These are phyloP conservation scores for Stylonectria norvegica DNA, from an alignment of 2,329 filamentous ascomycete species.

Conservation along the genomic window DNA sequence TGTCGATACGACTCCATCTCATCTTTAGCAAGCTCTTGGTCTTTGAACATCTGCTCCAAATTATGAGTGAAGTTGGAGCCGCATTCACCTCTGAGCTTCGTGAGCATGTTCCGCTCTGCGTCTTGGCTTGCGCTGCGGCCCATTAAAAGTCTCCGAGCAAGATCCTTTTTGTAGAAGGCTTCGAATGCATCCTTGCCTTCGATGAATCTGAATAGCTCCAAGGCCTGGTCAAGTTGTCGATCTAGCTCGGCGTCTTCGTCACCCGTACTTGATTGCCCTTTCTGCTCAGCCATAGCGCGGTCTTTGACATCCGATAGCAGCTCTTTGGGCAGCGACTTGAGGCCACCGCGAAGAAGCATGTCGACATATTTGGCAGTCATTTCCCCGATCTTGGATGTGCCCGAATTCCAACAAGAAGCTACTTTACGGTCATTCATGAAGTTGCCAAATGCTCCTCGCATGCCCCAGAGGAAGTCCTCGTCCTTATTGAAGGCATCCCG, in stretches of 20 bases:
- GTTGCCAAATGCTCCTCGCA: constrained; percentile 79
- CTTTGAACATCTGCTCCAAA: constrained; percentile 98
- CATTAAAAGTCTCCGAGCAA: constrained; percentile 87
- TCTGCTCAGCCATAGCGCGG: constrained; percentile 54
- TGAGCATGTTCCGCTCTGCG: constrained; percentile 92
- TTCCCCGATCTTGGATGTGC: constrained; percentile 92
- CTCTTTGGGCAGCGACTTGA: constrained; percentile 74
- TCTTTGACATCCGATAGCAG: constrained; percentile 62
- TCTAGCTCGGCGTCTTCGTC: constrained; percentile 93
- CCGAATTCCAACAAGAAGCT: constrained; percentile 68
- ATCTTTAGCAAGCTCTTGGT: constrained; percentile 88
- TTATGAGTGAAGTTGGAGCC: constrained; percentile 94
- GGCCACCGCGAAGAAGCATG: constrained; percentile 77
- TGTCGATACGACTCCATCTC: constrained; percentile 87
- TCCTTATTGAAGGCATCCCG: constrained; percentile 73
- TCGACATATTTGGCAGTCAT: constrained; percentile 99
- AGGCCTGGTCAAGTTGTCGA: constrained; percentile 82
- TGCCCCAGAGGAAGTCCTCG: constrained; percentile 69
- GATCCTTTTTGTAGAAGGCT: constrained; percentile 97
- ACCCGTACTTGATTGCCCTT: constrained; percentile 63
- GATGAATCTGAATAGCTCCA: constrained; percentile 95
- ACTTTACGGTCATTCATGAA: constrained; percentile 91
- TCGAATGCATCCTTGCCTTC: constrained; percentile 98
- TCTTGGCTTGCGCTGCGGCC: constrained; percentile 89
- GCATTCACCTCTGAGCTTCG: constrained; percentile 88